These are phyloP conservation scores for Colletotrichum godetiae DNA, from an alignment of 2,329 filamentous ascomycete species.

Conservation along the genomic window DNA sequence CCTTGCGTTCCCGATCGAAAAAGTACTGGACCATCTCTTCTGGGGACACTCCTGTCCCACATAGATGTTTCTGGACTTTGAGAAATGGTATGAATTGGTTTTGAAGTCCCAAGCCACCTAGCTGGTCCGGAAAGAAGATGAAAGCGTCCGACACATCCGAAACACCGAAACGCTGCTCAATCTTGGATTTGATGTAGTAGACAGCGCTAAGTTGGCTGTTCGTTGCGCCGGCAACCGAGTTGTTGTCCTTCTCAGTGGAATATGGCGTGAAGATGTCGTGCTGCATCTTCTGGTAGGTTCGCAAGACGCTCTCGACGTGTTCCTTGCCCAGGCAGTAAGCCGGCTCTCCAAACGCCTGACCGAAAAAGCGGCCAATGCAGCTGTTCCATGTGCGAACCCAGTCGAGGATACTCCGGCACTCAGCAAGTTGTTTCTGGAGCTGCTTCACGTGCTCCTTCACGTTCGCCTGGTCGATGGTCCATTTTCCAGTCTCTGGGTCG, in stretches of 20 bases:
- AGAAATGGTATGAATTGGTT: slow-evolving; percentile 58
- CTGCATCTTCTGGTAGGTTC: slow-evolving; percentile 55
- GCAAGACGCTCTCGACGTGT: slow-evolving; percentile 56
- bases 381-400: slow-evolving; percentile 58
- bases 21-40: background rate
- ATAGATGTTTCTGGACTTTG: slow-evolving; percentile 45
- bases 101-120: slow-evolving; percentile 58
- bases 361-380: slow-evolving; percentile 58
- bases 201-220: slow-evolving; percentile 38
- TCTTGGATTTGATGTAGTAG: slow-evolving; percentile 44
- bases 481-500: slow-evolving; percentile 55
- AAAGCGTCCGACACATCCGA: slow-evolving; percentile 56
- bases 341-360: slow-evolving; percentile 56
- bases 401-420: slow-evolving; percentile 57
- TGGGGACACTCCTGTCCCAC: background rate
- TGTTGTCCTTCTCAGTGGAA: slow-evolving; percentile 21
- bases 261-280: slow-evolving; percentile 46
- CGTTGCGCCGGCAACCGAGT: background rate
- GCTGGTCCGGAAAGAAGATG: slow-evolving; percentile 56
- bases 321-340: slow-evolving; percentile 56
- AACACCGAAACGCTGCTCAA: slow-evolving; percentile 48
- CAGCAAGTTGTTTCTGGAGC: slow-evolving; percentile 63
- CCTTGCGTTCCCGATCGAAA: background rate
- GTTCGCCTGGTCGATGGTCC: slow-evolving; percentile 63
- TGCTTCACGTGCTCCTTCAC: slow-evolving; percentile 66